Conservation (phyloP, 1,284 basidiomycete genomes). For the Microbotryum lychnidis-dioicae region DNA sequence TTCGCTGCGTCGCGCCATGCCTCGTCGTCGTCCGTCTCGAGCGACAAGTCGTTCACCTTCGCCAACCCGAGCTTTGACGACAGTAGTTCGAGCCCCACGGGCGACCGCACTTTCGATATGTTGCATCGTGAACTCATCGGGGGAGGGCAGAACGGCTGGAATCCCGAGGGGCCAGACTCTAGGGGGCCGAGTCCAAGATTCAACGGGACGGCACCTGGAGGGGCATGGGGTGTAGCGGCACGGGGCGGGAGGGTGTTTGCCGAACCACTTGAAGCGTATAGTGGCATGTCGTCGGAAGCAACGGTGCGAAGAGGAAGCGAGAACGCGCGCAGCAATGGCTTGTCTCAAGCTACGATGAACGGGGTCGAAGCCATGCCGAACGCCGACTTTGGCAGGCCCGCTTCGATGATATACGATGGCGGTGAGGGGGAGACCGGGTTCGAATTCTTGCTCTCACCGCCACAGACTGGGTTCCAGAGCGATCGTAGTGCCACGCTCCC, state of each 20-base stretch:
- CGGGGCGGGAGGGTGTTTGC: background rate
- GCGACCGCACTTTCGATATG: conserved; percentile 15
- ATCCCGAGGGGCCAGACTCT: background rate
- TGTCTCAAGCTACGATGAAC: background rate
- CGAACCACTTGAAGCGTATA: background rate
- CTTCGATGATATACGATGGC: conserved; percentile 9
- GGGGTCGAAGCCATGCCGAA: background rate
- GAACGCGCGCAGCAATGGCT: conserved; percentile 4
- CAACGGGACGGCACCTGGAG: too few relatives aligned
- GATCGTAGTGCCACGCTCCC: background rate
- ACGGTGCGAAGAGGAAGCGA: background rate
- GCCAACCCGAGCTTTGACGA: conserved; percentile 8
- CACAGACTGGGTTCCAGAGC: background rate
- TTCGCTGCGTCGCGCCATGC: conserved; percentile 11
- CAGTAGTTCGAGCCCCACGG: background rate
- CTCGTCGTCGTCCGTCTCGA: conserved; percentile 9
- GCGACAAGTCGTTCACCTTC: conserved; percentile 4
- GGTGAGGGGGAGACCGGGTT: background rate
- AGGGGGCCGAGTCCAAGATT: conserved; percentile 5
- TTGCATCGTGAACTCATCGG: conserved; percentile 15
- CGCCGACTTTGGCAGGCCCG: background rate
- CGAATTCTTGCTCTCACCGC: conserved; percentile 20
- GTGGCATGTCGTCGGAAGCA: background rate
- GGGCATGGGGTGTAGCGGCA: background rate
- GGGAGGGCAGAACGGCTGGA: background rate